Base-by-base conservation (phyloP, 2,329 filamentous ascomycete species). In the Hysterium pulicare region DNA sequence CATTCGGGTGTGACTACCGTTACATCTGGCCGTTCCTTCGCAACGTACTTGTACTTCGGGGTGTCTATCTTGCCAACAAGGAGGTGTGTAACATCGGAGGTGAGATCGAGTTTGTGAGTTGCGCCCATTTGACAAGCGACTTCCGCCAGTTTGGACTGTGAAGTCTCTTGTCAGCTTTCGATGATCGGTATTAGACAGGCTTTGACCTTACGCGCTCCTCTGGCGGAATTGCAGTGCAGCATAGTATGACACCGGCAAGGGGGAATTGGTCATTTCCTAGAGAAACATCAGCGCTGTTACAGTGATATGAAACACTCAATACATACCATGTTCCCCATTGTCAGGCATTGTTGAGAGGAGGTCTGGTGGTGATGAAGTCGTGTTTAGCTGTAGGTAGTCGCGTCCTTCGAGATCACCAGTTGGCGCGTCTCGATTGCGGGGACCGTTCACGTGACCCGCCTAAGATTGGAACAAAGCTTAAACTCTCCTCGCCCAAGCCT, bases 11-110 rank as follows among this genome's bases (percentile, higher is more conserved):
- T 80, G 71, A 98, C 83, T 38, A 90, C 84, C 61, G 82, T 83
- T 58, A 98, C 84, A 59, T 98, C 93, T 36, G 85, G 82, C 40
- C 93, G 81, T 64, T 91, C 86, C 61, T 84, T 87, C 41, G 91
- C 93, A 58, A 97, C 91, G 74, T 95, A 95, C 66, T 84, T 86
- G 70, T 98, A 98, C 68, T 98, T 98, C 38, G 86, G 82, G 1
- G 91, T 97, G 62, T 91, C 81, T 58, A 89, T 86, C 57, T 87
- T 84, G 64, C 90, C 93, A 48, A 95, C 88, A 49, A 98, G 79
- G 35, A 98, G 82, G 71, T 98, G 93, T 4, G 93, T 97, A 36
- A 95, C 89, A 65, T 96, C 89, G 43, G 87, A 87, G n/a, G 90
- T 97, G 33, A 98, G 81, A 66, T 98, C 90, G 66, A 90, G 86